These are phyloP conservation scores for Pestalotiopsis sp. DNA, from an alignment of 2,329 filamentous ascomycete genomes.

Conservation along the genomic window DNA sequence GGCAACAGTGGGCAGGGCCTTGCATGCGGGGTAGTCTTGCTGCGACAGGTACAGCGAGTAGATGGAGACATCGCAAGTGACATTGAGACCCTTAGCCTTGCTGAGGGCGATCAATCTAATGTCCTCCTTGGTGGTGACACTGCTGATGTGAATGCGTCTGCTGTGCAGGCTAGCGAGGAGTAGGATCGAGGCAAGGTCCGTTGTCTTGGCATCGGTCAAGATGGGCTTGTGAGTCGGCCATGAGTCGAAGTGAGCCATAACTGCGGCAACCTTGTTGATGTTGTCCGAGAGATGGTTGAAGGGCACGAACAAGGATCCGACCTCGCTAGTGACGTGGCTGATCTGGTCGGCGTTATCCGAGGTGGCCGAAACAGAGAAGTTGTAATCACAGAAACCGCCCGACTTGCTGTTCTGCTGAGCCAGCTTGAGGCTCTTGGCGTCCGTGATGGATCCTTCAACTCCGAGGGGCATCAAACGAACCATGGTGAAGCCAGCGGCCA, in stretches of 20 bases:
- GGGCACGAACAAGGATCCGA: slow-evolving; percentile 79
- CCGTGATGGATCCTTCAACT: slow-evolving; percentile 70
- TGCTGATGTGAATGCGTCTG: slow-evolving; percentile 77
- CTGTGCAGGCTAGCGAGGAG: slow-evolving; percentile 76
- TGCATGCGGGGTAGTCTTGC: slow-evolving; percentile 67
- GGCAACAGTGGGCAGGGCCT: slow-evolving; percentile 62
- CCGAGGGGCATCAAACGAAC: slow-evolving; percentile 77
- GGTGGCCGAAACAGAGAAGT: slow-evolving; percentile 75
- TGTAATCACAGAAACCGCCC: slow-evolving; percentile 74
- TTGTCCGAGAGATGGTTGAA: slow-evolving; percentile 82
- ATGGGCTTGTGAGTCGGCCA: slow-evolving; percentile 81
- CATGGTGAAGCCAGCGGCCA: slow-evolving; percentile 78
- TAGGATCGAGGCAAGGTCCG: slow-evolving; percentile 77
- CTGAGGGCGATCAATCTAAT: slow-evolving; percentile 74
- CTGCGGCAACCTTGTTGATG: slow-evolving; percentile 79
- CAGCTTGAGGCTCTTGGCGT: slow-evolving; percentile 68
- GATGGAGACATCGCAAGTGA: slow-evolving; percentile 81
- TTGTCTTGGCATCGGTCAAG: slow-evolving; percentile 78
- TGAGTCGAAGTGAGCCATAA: slow-evolving; percentile 75
- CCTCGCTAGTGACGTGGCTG: slow-evolving; percentile 68
- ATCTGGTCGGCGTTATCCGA: slow-evolving; percentile 74
- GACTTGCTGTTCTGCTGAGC: slow-evolving; percentile 71
- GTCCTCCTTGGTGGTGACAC: slow-evolving; percentile 78
- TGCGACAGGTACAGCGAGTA: slow-evolving; percentile 76
- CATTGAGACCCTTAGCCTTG: slow-evolving; percentile 79